Evolutionary conservation across 352 stramenopile species (phyloP).

Genomic region (Saprolegnia parasitica): DNA sequence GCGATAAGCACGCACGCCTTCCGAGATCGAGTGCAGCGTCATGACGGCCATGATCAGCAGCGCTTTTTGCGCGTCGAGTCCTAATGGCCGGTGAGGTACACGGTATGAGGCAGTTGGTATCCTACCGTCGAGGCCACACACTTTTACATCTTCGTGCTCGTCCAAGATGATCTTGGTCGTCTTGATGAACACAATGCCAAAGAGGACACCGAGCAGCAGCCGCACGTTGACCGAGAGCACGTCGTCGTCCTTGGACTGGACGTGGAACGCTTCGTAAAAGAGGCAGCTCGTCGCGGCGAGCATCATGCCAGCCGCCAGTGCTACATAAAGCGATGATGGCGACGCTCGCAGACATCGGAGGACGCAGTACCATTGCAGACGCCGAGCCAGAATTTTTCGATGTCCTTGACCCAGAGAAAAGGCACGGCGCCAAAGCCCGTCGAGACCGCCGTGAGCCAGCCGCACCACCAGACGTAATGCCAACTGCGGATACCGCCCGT

Average conservation of each 20-base stretch:
- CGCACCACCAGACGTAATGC: constrained; percentile 96
- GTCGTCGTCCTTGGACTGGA: constrained; percentile 67
- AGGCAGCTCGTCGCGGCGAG: constrained; percentile 93
- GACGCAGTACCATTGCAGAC: constrained; percentile 77
- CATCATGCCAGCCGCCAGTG: constrained; percentile 98
- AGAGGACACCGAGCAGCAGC: constrained; percentile 80
- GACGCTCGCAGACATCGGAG: not conserved
- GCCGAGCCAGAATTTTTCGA: constrained; percentile 93
- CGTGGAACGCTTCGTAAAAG: constrained; percentile 90
- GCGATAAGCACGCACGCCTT: constrained; percentile 75
- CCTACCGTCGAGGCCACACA: constrained; percentile 60
- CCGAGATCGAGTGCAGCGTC: constrained; percentile 97
- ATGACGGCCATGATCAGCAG: constrained; percentile 98
- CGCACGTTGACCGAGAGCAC: constrained; percentile 65
- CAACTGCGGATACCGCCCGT: constrained; percentile 19
- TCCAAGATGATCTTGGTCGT: constrained; percentile 93
- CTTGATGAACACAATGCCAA: constrained; percentile 96
- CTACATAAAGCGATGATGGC: constrained; percentile 28
- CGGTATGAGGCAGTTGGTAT: not conserved
- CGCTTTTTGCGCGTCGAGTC: constrained; percentile 87
- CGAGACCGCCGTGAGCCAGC: constrained; percentile 95
- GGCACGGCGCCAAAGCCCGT: constrained; percentile 94
- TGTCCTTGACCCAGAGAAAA: constrained; percentile 90
- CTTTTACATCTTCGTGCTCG: constrained; percentile 92
- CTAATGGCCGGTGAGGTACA: constrained; percentile 31